Base-by-base conservation (phyloP, 2,329 filamentous ascomycete species). In the Cordyceps cateniannulata region DNA sequence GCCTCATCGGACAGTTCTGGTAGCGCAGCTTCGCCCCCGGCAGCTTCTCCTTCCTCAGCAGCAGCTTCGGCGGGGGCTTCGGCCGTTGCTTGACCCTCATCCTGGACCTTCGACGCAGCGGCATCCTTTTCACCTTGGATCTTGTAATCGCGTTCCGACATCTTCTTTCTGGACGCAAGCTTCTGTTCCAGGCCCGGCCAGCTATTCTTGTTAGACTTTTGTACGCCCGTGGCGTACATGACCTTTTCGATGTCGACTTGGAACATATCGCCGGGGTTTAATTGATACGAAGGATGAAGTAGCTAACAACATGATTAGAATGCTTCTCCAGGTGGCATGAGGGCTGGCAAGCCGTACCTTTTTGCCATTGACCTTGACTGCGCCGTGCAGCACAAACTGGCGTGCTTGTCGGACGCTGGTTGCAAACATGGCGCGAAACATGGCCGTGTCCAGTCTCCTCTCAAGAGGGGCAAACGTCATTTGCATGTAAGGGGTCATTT, bases 241-340 rank as follows among this genome's bases (percentile, higher is more conserved):
- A 99, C 95, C 67, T 88, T 86, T 44, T 96, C 91, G 40, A 90
- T 82, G 22, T 97, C 89, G 68, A 99, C 93, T 73, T 96, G 91
- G 81, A 99, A 99, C 86, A 99, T 91, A 73, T 99, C 95, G 67
- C 95, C 95, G 3, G 95, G 96, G 74, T 99, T 99, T 44, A 99
- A 84, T 65, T 92, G 86, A 74, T 99, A 99, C 60, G 91, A 89
- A 9, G 95, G 93, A 71, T 95, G 90, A 65, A 84, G 81, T 90
- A 98, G 96, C 93, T 96, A 60, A 48, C 48, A 29, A 16, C 9
- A 1, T 27, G 3, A 27, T 62, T 57, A 52, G 49, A 35, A n/a
- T 7, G 29, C 20, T 22, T 27, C 20, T 29, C 18, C 14, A 3
- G 10, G 8, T 4, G 27, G 4, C 5, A 3, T 16, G 5, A 35